These are phyloP conservation scores for rapeseed (Brassica napus) DNA, from an alignment of 345 rosid genomes.

Conservation along the genomic window DNA sequence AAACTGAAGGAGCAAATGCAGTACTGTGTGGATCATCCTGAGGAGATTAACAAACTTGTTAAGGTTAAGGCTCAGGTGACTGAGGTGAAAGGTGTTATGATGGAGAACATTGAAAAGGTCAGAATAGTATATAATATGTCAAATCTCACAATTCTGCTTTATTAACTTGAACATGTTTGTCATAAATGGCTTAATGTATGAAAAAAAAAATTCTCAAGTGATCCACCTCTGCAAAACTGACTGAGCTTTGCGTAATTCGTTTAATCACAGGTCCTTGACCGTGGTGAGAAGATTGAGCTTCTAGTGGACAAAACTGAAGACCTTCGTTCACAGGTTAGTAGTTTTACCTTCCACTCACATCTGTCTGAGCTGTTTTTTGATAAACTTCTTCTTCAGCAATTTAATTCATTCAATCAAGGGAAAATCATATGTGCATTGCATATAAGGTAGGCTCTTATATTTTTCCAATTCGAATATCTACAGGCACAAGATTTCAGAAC, in stretches of 20 bases:
- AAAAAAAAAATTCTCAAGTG: too few species aligned
- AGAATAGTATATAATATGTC: not conserved
- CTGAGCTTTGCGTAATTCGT: not conserved
- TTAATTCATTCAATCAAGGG: not conserved
- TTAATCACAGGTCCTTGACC: not conserved
- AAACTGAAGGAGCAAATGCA: not conserved
- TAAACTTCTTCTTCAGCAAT: not conserved
- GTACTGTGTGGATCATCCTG: constrained; percentile 1
- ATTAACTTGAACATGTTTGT: not conserved
- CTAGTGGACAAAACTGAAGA: not conserved
- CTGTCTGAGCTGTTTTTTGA: not conserved
- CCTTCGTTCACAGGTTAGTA: not conserved
- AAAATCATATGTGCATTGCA: not conserved
- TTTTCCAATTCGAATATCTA: not conserved
- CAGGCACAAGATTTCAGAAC: constrained; percentile 83
- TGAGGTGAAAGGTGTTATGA: not conserved
- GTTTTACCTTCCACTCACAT: not conserved
- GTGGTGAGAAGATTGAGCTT: not conserved
- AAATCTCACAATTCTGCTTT: not conserved
- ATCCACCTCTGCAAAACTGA: not conserved
- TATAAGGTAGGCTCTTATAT: not conserved
- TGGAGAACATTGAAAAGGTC: not conserved
- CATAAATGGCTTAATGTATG: not conserved
- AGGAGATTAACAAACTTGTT: not conserved
- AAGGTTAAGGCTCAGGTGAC: not conserved